A percentile compares a stretch with the other conserved stretches of the same genome.
Evolutionary conservation across 495 filamentous ascomycete genomes (phyloP).

Genomic region (Aspergillus sparsus): DNA sequence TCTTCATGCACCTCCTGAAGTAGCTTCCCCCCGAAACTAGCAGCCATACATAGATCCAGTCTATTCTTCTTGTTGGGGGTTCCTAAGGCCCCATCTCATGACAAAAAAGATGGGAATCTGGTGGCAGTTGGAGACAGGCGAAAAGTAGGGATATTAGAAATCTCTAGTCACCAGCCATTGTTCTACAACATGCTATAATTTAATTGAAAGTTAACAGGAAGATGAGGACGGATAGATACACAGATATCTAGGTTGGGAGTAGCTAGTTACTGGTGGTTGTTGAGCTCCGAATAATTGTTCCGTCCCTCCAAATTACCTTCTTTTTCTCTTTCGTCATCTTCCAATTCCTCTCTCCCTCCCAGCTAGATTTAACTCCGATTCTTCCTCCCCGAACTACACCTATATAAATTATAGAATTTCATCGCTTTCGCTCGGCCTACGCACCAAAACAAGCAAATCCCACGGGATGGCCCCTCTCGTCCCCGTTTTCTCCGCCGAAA

Average conservation of each 20-base stretch:
- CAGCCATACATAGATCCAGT: conserved; percentile 32
- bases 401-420: neutral
- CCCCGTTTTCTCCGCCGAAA: conserved; percentile 40
- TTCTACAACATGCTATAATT: too few relatives aligned
- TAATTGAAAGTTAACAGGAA: neutral
- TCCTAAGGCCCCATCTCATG: too few relatives aligned
- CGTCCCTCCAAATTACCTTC: neutral
- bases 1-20: conserved; percentile 65
- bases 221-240: neutral
- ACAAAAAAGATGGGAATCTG: too few relatives aligned
- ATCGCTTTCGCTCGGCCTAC: neutral
- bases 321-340: neutral
- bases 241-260: neutral
- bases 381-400: too few relatives aligned
- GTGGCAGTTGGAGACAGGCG: too few relatives aligned
- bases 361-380: too few relatives aligned
- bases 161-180: too few relatives aligned
- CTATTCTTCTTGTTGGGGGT: too few relatives aligned
- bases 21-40: conserved; percentile 59
- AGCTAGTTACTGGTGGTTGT: neutral
- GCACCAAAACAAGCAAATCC: neutral
- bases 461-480: conserved; percentile 45
- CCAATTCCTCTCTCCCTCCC: too few relatives aligned
- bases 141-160: too few relatives aligned
- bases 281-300: conserved; percentile 2